These are phyloP conservation scores for Coniochaeta hoffmannii DNA, from an alignment of 2,329 filamentous ascomycete genomes.

Conservation along the genomic window DNA sequence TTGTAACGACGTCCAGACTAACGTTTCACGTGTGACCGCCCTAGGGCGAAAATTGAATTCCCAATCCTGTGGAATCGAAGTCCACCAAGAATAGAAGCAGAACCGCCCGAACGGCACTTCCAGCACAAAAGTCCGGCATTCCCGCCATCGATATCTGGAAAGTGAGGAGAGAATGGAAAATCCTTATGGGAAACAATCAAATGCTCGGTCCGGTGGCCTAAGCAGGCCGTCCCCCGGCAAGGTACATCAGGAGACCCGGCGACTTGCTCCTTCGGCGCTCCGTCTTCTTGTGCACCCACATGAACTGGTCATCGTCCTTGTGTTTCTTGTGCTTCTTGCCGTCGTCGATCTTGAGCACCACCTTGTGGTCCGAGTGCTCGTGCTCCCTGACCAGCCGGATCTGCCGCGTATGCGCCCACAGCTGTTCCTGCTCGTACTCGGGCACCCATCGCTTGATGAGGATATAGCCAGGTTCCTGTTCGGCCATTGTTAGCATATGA, in stretches of 20 bases:
- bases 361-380: constrained; percentile 38
- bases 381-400: constrained; percentile 33
- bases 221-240: constrained; percentile 37
- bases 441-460: constrained; percentile 68
- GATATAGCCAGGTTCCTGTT: constrained; percentile 59
- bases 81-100: not conserved
- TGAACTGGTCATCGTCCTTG: constrained; percentile 36
- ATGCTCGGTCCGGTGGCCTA: no score
- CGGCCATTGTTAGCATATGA: constrained; percentile 11
- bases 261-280: constrained; percentile 49
- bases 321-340: constrained; percentile 26
- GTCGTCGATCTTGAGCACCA: constrained; percentile 39
- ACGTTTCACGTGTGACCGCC: no score
- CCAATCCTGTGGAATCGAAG: not conserved
- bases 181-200: no score
- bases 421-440: constrained; percentile 61
- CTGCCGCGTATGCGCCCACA: constrained; percentile 64
- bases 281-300: constrained; percentile 50
- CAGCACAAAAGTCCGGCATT: no score
- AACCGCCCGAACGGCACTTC: no score
- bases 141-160: no score
- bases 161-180: no score
- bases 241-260: constrained; percentile 48
- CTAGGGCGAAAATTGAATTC: not conserved
- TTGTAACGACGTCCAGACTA: no score